Conservation (phyloP, 2,329 filamentous ascomycete genomes). For the Aureobasidium sp. region DNA sequence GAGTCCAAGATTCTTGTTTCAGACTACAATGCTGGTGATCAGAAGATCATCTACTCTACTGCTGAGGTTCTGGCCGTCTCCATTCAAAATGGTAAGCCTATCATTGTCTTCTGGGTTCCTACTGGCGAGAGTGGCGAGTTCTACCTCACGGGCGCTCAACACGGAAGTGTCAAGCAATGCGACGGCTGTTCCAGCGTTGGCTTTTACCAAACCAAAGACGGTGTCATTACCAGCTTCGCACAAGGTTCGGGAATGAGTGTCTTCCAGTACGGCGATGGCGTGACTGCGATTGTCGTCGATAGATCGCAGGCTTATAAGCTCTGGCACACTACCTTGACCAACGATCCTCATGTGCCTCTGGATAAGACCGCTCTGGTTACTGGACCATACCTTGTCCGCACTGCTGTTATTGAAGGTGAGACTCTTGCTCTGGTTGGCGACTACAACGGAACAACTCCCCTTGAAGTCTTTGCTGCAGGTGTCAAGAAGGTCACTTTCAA, state of each 20-base stretch:
- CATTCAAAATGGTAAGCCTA: slow-evolving; percentile 23
- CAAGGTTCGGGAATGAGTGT: slow-evolving; percentile 22
- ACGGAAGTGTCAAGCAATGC: slow-evolving; percentile 18
- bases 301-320: slow-evolving; percentile 47
- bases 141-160: slow-evolving; percentile 17
- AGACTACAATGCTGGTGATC: slow-evolving; percentile 47
- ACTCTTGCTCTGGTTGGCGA: slow-evolving; percentile 28
- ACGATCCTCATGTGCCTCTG: slow-evolving; percentile 36
- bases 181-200: slow-evolving; percentile 34
- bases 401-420: slow-evolving; percentile 28
- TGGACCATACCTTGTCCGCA: slow-evolving; percentile 34
- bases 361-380: slow-evolving; percentile 26
- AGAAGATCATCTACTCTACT: slow-evolving; percentile 47
- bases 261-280: slow-evolving; percentile 42
- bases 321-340: slow-evolving; percentile 44
- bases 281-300: slow-evolving; percentile 46
- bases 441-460: slow-evolving; percentile 25
- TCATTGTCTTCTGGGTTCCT: slow-evolving; percentile 33
- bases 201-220: slow-evolving; percentile 27
- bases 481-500: slow-evolving; percentile 33
- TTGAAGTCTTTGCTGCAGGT: slow-evolving; percentile 31
- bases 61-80: slow-evolving; percentile 42
- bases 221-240: slow-evolving; percentile 23
- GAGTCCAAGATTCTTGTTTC: slow-evolving; percentile 56
- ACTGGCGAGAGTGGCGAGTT: slow-evolving; percentile 34